Base-by-base conservation (phyloP, 352 stramenopile genomes). In the Albugo candida region DNA sequence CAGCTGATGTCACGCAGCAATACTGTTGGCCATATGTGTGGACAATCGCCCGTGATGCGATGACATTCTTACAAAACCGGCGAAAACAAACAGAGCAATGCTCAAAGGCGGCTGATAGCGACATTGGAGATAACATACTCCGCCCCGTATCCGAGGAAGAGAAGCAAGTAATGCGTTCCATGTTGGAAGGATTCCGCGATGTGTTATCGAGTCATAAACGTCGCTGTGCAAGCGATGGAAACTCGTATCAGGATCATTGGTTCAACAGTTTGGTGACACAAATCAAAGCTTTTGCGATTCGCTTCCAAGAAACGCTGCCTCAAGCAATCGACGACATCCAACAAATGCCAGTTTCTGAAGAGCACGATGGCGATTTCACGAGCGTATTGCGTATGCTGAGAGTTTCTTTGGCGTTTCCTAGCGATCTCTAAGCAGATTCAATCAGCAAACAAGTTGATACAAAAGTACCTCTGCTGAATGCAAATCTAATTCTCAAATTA, bases 1-100 rank as follows among this genome's bases (percentile, higher is more conserved):
- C 70, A 10, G 47, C 70, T 5, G 77, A 91, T 41, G 72, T 73
- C 4, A 65, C 86, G 16, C 77, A 87, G 61, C 77, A 91, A 52
- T 91, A 86, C 59, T 87, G 77, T 58, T 91, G 77, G 77, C 77
- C 75, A 34, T 91, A 91, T 51, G 70, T 91, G 41, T 91, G 77
- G 77, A 69, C 67, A 5, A 85, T 91, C 40, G 46, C 85, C 34
- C 61, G 81, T 46, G 72, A 83, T 36, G 83, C 77, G 18, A 39
- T 89, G 20, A 60, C 55, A 19, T 80, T 80, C 21, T 48, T 82
- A 27, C 59, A 75, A 45, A 63, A 36, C 52, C 74, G 40, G 59
- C 66, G 45, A 45, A 56, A 34, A 41, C 43, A 31, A 43, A 39
- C 49, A 19, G n/a, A 47, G 13, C 13, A 46, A 41, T 31, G 16